A percentile compares a stretch with the other conserved stretches of the same genome.
Conservation (phyloP, 108 stramenopile genomes). For the Schizochytrium sp. region DNA sequence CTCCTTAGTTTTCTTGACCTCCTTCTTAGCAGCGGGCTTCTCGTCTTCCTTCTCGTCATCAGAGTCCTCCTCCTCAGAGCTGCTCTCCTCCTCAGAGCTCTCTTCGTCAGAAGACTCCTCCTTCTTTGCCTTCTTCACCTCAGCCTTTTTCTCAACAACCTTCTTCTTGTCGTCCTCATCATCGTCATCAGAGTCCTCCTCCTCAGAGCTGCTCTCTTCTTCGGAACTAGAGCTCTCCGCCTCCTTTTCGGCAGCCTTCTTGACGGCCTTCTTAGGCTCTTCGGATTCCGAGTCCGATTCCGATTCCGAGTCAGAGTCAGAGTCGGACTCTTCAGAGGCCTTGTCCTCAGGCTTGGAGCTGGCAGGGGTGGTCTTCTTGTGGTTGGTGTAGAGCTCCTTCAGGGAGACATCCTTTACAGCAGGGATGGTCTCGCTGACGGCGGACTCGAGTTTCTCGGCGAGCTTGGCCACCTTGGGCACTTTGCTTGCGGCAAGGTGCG, state of each 20-base stretch:
- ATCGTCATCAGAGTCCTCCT: constrained; percentile 9
- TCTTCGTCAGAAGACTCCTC: neutral
- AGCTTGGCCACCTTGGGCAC: constrained; percentile 14
- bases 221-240: neutral
- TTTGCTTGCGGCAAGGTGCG: constrained; percentile 15
- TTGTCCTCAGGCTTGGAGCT: neutral
- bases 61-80: neutral
- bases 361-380: neutral
- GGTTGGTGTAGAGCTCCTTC: constrained; percentile 16
- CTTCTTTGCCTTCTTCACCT: neutral
- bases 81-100: neutral
- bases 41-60: neutral
- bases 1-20: neutral
- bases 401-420: neutral
- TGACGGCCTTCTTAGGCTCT: neutral
- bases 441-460: constrained; percentile 12
- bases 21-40: neutral
- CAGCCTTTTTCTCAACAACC: neutral
- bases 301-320: neutral
- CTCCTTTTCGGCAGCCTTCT: constrained; percentile 11
- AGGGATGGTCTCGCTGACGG: constrained; percentile 15
- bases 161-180: neutral
- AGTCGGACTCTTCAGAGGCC: neutral
- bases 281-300: no score
- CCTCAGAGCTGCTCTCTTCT: neutral